Conservation (phyloP, 805 yeast genomes). For the Candida corydali region DNA sequence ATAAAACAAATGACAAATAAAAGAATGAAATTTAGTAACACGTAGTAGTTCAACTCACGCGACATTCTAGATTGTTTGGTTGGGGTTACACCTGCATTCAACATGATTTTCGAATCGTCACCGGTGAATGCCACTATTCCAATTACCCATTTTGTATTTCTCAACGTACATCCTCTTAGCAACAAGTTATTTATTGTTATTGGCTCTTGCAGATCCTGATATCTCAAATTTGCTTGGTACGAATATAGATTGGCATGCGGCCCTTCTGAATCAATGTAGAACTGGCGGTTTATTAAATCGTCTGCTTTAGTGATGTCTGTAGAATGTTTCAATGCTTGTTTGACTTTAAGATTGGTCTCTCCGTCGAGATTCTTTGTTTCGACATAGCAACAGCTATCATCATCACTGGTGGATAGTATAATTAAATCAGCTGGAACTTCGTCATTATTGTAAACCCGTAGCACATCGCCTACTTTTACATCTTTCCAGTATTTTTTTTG, state of each 20-base stretch:
- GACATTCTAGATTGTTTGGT: constrained; percentile 73
- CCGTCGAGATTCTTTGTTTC: constrained; percentile 47
- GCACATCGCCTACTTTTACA: constrained; percentile 69
- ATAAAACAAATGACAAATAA: constrained; percentile 65
- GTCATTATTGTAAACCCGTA: constrained; percentile 64
- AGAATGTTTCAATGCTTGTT: constrained; percentile 66
- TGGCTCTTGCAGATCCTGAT: constrained; percentile 48
- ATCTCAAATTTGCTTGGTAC: constrained; percentile 61
- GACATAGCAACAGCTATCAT: constrained; percentile 63
- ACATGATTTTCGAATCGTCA: constrained; percentile 74
- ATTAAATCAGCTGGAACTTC: constrained; percentile 76
- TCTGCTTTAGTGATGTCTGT: constrained; percentile 38
- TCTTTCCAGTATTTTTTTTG: constrained; percentile 56
- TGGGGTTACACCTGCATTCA: constrained; percentile 77
- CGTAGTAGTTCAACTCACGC: constrained; percentile 67
- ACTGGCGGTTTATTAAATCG: constrained; percentile 39
- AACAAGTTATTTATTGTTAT: constrained; percentile 65
- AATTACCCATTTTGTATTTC: constrained; percentile 81
- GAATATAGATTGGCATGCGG: constrained; percentile 76
- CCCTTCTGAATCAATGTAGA: constrained; percentile 78
- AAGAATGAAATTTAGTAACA: constrained; percentile 59
- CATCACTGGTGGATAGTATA: constrained; percentile 63
- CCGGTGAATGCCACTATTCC: constrained; percentile 79
- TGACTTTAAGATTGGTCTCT: constrained; percentile 66
- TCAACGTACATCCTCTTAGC: constrained; percentile 70